These are phyloP conservation scores for Leccinellum albellum DNA, from an alignment of 768 basidiomycete species.

Conservation along the genomic window DNA sequence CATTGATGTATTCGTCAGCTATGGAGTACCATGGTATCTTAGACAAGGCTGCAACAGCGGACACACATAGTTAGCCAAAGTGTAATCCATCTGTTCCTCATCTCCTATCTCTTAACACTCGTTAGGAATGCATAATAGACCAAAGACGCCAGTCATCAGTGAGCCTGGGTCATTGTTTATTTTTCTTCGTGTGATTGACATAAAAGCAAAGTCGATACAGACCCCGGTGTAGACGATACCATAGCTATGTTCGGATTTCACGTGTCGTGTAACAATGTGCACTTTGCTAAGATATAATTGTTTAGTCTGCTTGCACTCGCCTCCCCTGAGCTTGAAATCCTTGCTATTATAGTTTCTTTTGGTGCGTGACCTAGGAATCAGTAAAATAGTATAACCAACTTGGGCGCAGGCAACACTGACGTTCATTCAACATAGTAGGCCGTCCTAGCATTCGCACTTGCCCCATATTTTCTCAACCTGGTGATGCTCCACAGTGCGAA, in stretches of 20 bases:
- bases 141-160: constrained; percentile 65
- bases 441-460: neutral
- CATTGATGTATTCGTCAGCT: neutral
- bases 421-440: constrained; percentile 55
- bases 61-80: neutral
- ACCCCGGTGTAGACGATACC: constrained; percentile 82
- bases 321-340: constrained; percentile 78
- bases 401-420: constrained; percentile 64
- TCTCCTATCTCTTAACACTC: neutral
- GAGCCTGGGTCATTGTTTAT: constrained; percentile 21
- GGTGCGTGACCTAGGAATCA: constrained; percentile 41
- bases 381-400: neutral
- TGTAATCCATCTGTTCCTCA: neutral
- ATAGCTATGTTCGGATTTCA: constrained; percentile 60
- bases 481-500: constrained; percentile 48
- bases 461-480: neutral
- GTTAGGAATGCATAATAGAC: constrained; percentile 19
- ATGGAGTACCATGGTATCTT: no score
- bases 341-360: constrained; percentile 73
- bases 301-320: constrained; percentile 72
- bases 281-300: neutral
- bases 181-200: constrained; percentile 1
- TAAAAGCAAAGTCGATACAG: constrained; percentile 64
- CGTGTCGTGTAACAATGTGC: neutral
- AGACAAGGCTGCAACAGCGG: neutral